Evolutionary conservation across 306 rosid species (phyloP).

Genomic region (Cicer yamashitae): DNA sequence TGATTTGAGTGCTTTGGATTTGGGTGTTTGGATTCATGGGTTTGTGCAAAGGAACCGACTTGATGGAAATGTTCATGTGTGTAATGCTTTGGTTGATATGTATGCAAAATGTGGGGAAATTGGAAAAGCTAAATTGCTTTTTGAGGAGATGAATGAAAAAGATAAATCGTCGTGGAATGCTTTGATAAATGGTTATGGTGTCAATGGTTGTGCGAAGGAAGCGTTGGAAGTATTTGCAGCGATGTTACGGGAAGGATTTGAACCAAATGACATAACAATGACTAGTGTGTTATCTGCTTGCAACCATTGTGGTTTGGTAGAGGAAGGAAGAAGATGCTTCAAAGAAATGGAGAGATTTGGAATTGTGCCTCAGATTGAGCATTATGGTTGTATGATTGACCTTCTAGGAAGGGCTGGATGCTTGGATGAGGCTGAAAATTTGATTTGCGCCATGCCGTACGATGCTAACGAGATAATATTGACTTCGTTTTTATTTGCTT

Average conservation of each 20-base stretch:
- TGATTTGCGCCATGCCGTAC: constrained; percentile 68
- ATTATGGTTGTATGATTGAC: constrained; percentile 79
- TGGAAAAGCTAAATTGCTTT: constrained; percentile 53
- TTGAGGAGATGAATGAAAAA: constrained; percentile 54
- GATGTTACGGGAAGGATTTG: constrained; percentile 53
- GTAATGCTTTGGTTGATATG: constrained; percentile 72
- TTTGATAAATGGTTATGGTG: constrained; percentile 71
- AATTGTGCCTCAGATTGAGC: constrained; percentile 69
- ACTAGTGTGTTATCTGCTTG: constrained; percentile 69
- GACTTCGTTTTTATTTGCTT: constrained; percentile 70
- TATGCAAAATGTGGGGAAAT: constrained; percentile 80
- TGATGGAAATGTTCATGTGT: constrained; percentile 49
- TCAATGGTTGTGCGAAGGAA: constrained; percentile 69
- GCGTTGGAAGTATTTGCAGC: constrained; percentile 59
- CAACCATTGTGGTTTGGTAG: constrained; percentile 70
- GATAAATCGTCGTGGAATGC: constrained; percentile 80
- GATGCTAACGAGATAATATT: constrained; percentile 66
- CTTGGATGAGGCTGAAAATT: constrained; percentile 72
- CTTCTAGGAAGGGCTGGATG: constrained; percentile 75
- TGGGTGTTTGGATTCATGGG: constrained; percentile 67
- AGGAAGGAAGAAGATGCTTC: constrained; percentile 72
- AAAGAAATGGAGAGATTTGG: constrained; percentile 58
- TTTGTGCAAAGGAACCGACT: constrained; percentile 54
- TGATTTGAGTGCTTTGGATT: constrained; percentile 69
- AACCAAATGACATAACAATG: constrained; percentile 65